Conservation (phyloP, 768 basidiomycete species). For the Mycena rosella region DNA sequence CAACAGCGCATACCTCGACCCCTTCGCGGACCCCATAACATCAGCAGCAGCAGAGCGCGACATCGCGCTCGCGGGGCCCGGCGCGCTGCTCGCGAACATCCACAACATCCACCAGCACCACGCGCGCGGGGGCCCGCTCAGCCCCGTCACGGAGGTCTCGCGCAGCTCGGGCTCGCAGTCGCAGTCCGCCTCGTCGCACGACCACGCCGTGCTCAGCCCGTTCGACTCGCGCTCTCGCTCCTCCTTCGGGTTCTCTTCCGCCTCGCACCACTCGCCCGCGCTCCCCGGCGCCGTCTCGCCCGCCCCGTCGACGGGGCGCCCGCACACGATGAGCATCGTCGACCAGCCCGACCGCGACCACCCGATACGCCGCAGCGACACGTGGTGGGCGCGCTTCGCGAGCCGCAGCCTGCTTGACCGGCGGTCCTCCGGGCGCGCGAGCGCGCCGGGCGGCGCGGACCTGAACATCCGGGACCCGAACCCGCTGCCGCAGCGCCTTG, state of each 20-base stretch:
- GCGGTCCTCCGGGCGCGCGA: conserved; percentile 52
- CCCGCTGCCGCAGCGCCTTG: conserved; percentile 74
- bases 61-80: conserved; percentile 40
- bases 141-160: conserved; percentile 50
- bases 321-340: conserved; percentile 33
- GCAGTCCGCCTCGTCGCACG: conserved; percentile 44
- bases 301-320: conserved; percentile 18
- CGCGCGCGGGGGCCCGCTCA: conserved; percentile 40
- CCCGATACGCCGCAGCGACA: conserved; percentile 74
- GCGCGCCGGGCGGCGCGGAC: conserved; percentile 38
- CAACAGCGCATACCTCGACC: conserved; percentile 60
- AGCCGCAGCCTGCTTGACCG: conserved; percentile 75
- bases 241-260: conserved; percentile 32
- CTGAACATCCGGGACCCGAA: conserved; percentile 85
- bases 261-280: conserved; percentile 32
- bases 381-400: conserved; percentile 85
- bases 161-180: conserved; percentile 42
- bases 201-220: conserved; percentile 50
- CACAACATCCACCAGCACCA: conserved; percentile 17
- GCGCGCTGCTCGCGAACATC: conserved; percentile 38
- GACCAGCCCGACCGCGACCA: conserved; percentile 52
- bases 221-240: conserved; percentile 40
- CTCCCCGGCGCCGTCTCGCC: conserved; percentile 28
- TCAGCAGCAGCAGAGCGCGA: conserved; percentile 45
- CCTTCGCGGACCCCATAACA: conserved; percentile 61